Percentiles rank a stretch among this genome's conserved stretches.
phyloP scores from a whole-genome alignment of 169 alveolate species.

The Eimeria acervulina region DNA sequence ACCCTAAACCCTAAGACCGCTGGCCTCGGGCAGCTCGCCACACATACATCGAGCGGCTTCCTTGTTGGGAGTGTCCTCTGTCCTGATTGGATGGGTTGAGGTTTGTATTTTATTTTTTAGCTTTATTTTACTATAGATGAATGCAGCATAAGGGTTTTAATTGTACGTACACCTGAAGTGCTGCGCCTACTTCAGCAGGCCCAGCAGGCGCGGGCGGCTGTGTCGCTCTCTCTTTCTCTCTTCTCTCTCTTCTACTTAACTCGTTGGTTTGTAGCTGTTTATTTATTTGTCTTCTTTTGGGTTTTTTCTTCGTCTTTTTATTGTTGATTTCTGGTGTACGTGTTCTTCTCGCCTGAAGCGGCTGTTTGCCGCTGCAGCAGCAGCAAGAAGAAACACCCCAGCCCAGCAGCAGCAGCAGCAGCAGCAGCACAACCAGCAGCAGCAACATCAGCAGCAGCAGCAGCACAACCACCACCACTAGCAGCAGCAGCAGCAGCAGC shows the following conservation, averaged over 20 bases:
- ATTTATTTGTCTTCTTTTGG: not conserved
- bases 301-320: not conserved
- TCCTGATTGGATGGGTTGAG: not conserved
- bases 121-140: not conserved
- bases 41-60: conserved; percentile 46
- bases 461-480: not conserved
- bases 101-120: not conserved
- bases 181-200: not conserved
- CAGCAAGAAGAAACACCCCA: not conserved
- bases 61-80: not conserved
- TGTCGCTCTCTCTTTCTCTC: not conserved
- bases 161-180: not conserved
- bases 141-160: not conserved
- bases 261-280: too few species aligned
- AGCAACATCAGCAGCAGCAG: not conserved
- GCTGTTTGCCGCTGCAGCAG: not conserved
- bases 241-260: not conserved
- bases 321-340: not conserved
- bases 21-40: conserved; percentile 47
- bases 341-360: not conserved
- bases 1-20: conserved; percentile 27
- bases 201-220: not conserved
- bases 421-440: not conserved
- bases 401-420: not conserved
- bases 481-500: not conserved